These are phyloP conservation scores for Medicago lupulina DNA, from an alignment of 306 rosid genomes.

Conservation along the genomic window DNA sequence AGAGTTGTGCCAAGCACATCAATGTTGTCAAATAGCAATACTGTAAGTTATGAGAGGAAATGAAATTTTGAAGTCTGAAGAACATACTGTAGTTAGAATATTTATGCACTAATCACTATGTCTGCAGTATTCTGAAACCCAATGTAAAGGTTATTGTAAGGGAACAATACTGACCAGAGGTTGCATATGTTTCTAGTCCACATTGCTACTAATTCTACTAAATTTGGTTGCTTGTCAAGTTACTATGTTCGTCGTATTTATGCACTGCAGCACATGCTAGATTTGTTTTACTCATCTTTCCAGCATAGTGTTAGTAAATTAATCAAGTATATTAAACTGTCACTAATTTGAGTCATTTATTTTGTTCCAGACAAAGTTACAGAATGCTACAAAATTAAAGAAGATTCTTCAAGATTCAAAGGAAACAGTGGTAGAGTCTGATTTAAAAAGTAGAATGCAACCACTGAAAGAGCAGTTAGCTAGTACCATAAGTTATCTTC, in stretches of 20 bases:
- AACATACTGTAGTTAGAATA: slow-evolving; percentile 4
- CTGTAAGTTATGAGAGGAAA: background rate
- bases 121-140: slow-evolving; percentile 26
- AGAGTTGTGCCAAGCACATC: slow-evolving; percentile 1
- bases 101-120: background rate
- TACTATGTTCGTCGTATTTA: background rate
- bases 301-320: too few relatives aligned
- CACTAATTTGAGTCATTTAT: slow-evolving; percentile 33
- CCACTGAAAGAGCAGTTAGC: slow-evolving; percentile 79
- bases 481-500: slow-evolving; percentile 72
- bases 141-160: background rate
- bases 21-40: background rate
- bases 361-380: slow-evolving; percentile 76
- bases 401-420: slow-evolving; percentile 96
- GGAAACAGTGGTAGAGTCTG: slow-evolving; percentile 83
- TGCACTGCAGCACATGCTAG: background rate
- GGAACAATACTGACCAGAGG: too few relatives aligned
- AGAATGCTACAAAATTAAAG: slow-evolving; percentile 82
- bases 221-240: too few relatives aligned
- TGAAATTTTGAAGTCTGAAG: too few relatives aligned
- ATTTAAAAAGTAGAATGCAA: slow-evolving; percentile 81
- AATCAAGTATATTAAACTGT: background rate
- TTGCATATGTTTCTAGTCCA: too few relatives aligned
- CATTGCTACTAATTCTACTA: too few relatives aligned
- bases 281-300: too few relatives aligned